Base-by-base conservation (phyloP, 164 flowering plant species). In the Houttuynia cordata region DNA sequence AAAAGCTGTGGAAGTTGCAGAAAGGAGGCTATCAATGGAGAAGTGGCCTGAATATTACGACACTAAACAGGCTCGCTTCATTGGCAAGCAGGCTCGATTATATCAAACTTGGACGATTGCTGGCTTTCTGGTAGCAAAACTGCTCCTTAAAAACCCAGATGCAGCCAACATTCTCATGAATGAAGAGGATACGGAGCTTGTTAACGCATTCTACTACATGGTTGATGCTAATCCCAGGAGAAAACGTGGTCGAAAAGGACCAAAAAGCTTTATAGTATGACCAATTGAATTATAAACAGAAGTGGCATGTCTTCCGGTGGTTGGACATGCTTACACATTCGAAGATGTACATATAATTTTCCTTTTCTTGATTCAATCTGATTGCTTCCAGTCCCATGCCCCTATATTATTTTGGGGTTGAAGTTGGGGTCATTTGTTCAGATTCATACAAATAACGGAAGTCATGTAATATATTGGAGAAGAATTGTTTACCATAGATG, bases 1-100 rank as follows among this genome's bases (percentile, higher is more conserved):
- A 66, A 85, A 72, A 50, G 95, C 96, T n/a, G 74, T 92, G 37
- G 73, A 74, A 69, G 66, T 83, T 62, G 93, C 88, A 24, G 95
- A 84, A 75, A 80, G 68, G 66, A 87, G 93, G 41, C 64, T 88
- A 61, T 70, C 84, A 30, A 53, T 53, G 58, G 98, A 91, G 72
- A 80, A 76, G 67, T 87, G 96, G 96, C 96, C 98, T 5, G 98
- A 91, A 71, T 88, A 91, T 67, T 91, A 88, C 42, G 96, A 91
- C 73, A 81, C 96, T 3, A 88, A 83, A 68, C 56, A 78, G 40
- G 89, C 71, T 19, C 80, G 92, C 59, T 80, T 88, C 68, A 75
- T 88, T 8, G 98, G 98, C 21, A 91, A 91, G 67, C 96, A 88
- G 64, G 72, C 98, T 1, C 83, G 77, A 34, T 77, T 88, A 0